Evolutionary conservation across 352 stramenopile species (phyloP).

Genomic region (Phytophthora megakarya): DNA sequence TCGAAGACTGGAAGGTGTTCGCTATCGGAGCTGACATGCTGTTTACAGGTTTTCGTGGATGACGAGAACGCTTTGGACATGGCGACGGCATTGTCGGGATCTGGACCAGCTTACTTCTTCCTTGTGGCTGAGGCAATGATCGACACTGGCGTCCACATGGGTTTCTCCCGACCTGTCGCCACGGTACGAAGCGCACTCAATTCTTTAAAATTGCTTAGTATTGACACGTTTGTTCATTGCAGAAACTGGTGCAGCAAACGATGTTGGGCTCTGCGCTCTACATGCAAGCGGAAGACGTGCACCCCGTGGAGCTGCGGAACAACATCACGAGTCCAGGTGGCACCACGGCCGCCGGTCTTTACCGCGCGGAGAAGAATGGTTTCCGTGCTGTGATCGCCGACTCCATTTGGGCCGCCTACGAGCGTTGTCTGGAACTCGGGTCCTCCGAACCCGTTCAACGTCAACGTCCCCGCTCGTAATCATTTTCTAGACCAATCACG

Average conservation of each 20-base stretch:
- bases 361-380: slow-evolving; percentile 95
- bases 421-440: slow-evolving; percentile 93
- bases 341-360: slow-evolving; percentile 94
- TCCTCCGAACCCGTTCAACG: slow-evolving; percentile 72
- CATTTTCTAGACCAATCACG: too few species aligned
- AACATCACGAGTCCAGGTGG: slow-evolving; percentile 94
- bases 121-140: slow-evolving; percentile 96
- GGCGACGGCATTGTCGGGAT: slow-evolving; percentile 93
- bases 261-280: slow-evolving; percentile 94
- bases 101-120: slow-evolving; percentile 96
- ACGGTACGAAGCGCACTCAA: slow-evolving; percentile 43
- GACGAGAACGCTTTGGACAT: slow-evolving; percentile 96
- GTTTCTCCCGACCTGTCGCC: slow-evolving; percentile 93
- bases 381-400: slow-evolving; percentile 94
- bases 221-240: slow-evolving; percentile 6
- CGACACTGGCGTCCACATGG: slow-evolving; percentile 95
- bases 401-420: slow-evolving; percentile 96
- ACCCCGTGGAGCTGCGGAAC: slow-evolving; percentile 93
- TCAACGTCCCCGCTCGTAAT: slow-evolving; percentile 67
- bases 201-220: not conserved
- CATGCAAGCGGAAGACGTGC: slow-evolving; percentile 90
- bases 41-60: slow-evolving; percentile 86
- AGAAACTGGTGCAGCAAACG: slow-evolving; percentile 95
- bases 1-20: not conserved
- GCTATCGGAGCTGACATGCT: not conserved